Conservation (phyloP, 495 filamentous ascomycete species). For the Staphylotrichum longicolle region DNA sequence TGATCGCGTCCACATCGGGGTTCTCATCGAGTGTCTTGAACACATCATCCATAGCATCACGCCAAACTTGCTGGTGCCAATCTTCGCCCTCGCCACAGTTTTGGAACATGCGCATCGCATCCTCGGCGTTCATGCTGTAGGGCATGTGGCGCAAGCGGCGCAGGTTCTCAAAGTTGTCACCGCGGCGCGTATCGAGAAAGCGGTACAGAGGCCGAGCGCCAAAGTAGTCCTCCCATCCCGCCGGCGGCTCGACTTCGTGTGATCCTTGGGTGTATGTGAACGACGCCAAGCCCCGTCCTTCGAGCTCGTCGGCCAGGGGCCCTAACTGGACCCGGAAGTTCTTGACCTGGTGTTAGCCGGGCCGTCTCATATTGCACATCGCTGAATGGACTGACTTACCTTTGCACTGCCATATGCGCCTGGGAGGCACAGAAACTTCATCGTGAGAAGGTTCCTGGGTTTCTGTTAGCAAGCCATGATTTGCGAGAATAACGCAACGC, state of each 20-base stretch:
- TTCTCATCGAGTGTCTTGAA: constrained; percentile 39
- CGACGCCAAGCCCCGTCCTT: constrained; percentile 39
- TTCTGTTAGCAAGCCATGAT: not conserved
- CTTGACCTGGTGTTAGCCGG: constrained; percentile 20
- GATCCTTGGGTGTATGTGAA: constrained; percentile 51
- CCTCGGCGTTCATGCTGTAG: constrained; percentile 47
- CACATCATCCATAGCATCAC: constrained; percentile 35
- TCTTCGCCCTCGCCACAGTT: constrained; percentile 28
- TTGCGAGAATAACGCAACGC: no score
- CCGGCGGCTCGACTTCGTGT: constrained; percentile 45
- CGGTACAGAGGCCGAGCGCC: constrained; percentile 51
- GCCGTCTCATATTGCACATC: no score
- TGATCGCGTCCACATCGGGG: constrained; percentile 46
- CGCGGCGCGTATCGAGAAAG: constrained; percentile 48
- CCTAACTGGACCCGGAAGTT: constrained; percentile 56
- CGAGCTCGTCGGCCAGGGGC: constrained; percentile 48
- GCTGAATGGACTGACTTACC: constrained; percentile 20
- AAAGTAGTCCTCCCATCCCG: constrained; percentile 53
- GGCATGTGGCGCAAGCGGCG: constrained; percentile 51
- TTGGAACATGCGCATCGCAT: constrained; percentile 47
- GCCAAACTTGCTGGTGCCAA: constrained; percentile 32
- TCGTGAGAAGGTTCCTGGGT: not conserved
- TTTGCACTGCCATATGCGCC: constrained; percentile 40
- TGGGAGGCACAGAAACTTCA: constrained; percentile 27
- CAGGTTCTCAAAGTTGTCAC: constrained; percentile 47